Evolutionary conservation across 495 filamentous ascomycete genomes (phyloP).

Genomic region (Tuber melanosporum): DNA sequence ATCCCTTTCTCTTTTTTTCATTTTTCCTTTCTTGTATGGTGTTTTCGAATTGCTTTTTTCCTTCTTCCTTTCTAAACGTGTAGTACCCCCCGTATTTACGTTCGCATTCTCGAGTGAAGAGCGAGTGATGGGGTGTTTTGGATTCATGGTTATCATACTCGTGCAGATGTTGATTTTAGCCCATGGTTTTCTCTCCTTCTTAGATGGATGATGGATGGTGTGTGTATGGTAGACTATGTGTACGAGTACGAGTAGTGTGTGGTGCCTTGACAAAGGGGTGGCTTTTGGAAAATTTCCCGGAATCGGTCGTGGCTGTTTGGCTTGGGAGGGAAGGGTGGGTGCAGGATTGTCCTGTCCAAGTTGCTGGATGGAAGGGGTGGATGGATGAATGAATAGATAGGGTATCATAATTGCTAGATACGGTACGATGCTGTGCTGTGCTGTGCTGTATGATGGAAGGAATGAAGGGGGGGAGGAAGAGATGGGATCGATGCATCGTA

Average conservation of each 20-base stretch:
- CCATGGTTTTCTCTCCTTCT: not conserved
- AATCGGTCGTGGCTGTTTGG: not conserved
- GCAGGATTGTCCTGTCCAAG: not conserved
- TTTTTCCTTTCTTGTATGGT: not conserved
- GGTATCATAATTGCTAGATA: not conserved
- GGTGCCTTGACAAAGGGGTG: not conserved
- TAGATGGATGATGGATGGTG: not conserved
- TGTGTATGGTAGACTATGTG: not conserved
- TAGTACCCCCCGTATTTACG: too few species aligned
- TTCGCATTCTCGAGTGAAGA: too few species aligned
- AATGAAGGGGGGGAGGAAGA: not conserved
- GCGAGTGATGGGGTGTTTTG: too few species aligned
- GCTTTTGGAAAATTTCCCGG: not conserved
- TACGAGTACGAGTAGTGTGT: not conserved
- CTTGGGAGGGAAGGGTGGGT: not conserved
- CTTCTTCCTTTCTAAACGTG: too few species aligned
- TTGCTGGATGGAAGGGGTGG: not conserved
- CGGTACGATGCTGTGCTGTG: not conserved
- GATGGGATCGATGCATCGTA: constrained; percentile 4
- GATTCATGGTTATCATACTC: too few species aligned
- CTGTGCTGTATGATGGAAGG: not conserved
- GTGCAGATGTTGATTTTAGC: not conserved
- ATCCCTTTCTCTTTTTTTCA: not conserved
- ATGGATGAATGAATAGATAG: not conserved
- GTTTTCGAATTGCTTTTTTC: not conserved